These are phyloP conservation scores for Talaromyces thailandensis DNA, from an alignment of 495 filamentous ascomycete species.

Conservation along the genomic window DNA sequence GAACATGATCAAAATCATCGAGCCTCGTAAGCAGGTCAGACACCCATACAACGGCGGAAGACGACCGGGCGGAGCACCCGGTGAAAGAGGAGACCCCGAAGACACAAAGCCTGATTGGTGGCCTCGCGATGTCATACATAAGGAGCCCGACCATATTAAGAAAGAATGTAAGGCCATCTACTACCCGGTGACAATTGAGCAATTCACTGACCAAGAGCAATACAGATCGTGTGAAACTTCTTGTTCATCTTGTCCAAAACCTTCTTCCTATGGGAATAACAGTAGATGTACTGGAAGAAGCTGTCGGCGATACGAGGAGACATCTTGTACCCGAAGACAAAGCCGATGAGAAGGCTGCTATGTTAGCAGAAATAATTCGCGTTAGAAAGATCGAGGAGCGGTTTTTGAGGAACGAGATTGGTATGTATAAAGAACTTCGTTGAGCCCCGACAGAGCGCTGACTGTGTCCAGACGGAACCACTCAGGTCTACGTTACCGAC, in stretches of 20 bases:
- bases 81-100: constrained; percentile 38
- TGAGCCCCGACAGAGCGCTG: neutral
- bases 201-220: constrained; percentile 1
- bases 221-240: constrained; percentile 30
- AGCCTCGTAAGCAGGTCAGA: constrained; percentile 76
- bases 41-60: constrained; percentile 69
- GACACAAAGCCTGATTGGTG: constrained; percentile 71
- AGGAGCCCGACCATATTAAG: constrained; percentile 76
- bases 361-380: constrained; percentile 44
- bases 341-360: constrained; percentile 16
- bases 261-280: constrained; percentile 26
- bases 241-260: constrained; percentile 39
- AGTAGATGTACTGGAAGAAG: constrained; percentile 31
- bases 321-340: constrained; percentile 27
- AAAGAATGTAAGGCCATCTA: constrained; percentile 57
- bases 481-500: constrained; percentile 24
- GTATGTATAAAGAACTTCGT: constrained; percentile 19
- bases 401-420: constrained; percentile 41
- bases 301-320: constrained; percentile 31
- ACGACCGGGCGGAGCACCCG: constrained; percentile 25
- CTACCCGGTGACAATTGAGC: neutral
- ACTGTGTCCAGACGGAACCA: constrained; percentile 20
- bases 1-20: constrained; percentile 72
- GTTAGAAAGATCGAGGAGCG: constrained; percentile 46
- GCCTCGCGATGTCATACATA: constrained; percentile 58